These are phyloP conservation scores for Botryosphaeria dothidea DNA, from an alignment of 2,329 filamentous ascomycete genomes.

Conservation along the genomic window DNA sequence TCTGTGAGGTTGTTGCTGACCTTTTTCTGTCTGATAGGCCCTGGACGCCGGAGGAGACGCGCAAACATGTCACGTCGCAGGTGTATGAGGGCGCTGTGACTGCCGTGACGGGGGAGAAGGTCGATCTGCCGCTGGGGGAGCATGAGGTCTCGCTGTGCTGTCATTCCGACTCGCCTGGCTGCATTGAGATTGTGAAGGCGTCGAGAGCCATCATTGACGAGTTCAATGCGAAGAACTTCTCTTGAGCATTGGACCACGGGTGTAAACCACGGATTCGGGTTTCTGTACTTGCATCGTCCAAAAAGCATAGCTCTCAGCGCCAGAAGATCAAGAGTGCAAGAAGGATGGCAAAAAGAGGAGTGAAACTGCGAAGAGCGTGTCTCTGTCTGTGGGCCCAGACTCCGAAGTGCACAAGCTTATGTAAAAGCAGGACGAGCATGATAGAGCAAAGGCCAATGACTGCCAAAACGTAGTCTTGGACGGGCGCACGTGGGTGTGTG, in stretches of 20 bases:
- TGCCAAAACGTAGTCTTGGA: neutral
- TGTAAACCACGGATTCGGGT: too few relatives aligned
- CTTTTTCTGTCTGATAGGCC: constrained; percentile 27
- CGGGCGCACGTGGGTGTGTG: neutral
- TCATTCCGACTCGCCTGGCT: constrained; percentile 47
- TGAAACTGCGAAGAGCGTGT: neutral
- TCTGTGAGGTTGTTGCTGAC: neutral
- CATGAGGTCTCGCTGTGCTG: constrained; percentile 47
- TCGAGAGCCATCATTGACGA: constrained; percentile 45
- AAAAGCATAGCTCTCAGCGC: too few relatives aligned
- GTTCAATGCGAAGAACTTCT: constrained; percentile 36
- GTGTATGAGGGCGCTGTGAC: constrained; percentile 43
- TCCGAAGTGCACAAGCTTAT: neutral
- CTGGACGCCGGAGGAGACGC: constrained; percentile 45
- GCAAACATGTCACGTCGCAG: constrained; percentile 43
- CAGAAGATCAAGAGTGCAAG: too few relatives aligned
- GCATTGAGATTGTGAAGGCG: constrained; percentile 45
- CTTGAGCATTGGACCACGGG: too few relatives aligned
- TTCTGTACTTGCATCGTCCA: too few relatives aligned
- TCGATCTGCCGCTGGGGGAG: constrained; percentile 44
- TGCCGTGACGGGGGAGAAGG: constrained; percentile 43
- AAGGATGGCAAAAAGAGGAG: neutral
- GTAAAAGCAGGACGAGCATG: neutral
- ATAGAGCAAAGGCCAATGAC: neutral
- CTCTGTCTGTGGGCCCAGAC: neutral